These are phyloP conservation scores for Halophytophthora batemanensis DNA, from an alignment of 352 stramenopile genomes.

Conservation along the genomic window DNA sequence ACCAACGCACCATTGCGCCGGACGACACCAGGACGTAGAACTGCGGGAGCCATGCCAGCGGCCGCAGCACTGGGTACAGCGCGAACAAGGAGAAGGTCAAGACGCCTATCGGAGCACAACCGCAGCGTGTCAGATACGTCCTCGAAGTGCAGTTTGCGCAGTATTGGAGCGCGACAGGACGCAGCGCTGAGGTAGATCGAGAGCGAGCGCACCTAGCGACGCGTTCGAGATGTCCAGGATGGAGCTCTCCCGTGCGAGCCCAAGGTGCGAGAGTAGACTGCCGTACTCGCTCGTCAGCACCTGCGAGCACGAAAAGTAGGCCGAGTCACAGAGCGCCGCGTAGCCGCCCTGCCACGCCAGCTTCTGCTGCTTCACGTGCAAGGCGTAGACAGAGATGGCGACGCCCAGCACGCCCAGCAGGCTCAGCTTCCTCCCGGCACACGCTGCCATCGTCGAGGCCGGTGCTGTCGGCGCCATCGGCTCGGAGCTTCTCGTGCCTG, in stretches of 20 bases:
- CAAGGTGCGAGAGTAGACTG: constrained; percentile 37
- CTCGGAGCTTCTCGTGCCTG: too few species aligned
- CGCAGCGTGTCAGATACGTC: background rate
- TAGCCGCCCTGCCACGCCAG: constrained; percentile 29
- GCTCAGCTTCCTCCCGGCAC: constrained; percentile 15
- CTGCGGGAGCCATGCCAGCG: constrained; percentile 35
- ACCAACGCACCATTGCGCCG: constrained; percentile 24
- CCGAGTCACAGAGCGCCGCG: constrained; percentile 50
- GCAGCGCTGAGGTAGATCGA: background rate
- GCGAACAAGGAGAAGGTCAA: constrained; percentile 44
- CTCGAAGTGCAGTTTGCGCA: too few species aligned
- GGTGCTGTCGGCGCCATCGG: too few species aligned
- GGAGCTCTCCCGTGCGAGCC: constrained; percentile 37
- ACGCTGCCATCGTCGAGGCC: too few species aligned
- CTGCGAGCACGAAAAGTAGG: constrained; percentile 53
- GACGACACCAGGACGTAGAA: constrained; percentile 44
- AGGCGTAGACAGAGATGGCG: constrained; percentile 32
- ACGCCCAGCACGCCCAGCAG: constrained; percentile 24
- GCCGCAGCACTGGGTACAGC: constrained; percentile 38
- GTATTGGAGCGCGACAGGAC: too few species aligned
- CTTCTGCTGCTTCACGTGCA: constrained; percentile 55
- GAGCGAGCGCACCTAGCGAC: constrained; percentile 31
- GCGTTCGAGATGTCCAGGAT: constrained; percentile 49
- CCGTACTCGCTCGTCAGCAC: constrained; percentile 62
- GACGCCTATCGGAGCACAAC: constrained; percentile 18